phyloP scores from a whole-genome alignment of 2,329 filamentous ascomycete species.

The Cytospora leucostoma region DNA sequence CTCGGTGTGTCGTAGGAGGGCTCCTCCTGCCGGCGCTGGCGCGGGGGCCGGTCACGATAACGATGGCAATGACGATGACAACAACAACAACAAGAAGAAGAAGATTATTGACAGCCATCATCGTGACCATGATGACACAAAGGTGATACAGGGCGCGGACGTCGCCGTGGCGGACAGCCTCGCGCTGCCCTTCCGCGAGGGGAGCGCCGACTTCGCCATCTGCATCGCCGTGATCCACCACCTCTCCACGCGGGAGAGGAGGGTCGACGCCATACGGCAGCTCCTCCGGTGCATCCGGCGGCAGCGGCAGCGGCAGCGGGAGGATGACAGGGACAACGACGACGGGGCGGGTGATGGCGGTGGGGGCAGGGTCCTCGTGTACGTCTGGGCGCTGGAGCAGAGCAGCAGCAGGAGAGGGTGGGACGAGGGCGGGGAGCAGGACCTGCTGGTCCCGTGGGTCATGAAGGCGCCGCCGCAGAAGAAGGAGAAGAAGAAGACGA shows the following conservation, averaged over 20 bases:
- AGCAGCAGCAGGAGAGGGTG: slow-evolving; percentile 82
- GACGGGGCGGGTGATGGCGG: neutral
- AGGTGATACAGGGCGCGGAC: slow-evolving; percentile 50
- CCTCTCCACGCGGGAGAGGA: slow-evolving; percentile 73
- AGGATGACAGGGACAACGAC: slow-evolving; percentile 44
- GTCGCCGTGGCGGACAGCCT: slow-evolving; percentile 81
- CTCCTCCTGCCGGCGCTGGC: neutral
- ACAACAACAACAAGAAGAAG: slow-evolving; percentile 13
- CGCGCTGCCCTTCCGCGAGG: slow-evolving; percentile 71
- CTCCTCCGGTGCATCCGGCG: slow-evolving; percentile 67
- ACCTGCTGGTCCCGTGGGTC: slow-evolving; percentile 96
- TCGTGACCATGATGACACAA: neutral
- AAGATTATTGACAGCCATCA: neutral
- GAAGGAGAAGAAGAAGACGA: slow-evolving; percentile 29
- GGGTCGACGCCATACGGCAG: slow-evolving; percentile 69
- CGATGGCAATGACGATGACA: slow-evolving; percentile 18
- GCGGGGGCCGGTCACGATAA: neutral
- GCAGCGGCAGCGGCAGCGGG: slow-evolving; percentile 24
- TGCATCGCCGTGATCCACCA: slow-evolving; percentile 95
- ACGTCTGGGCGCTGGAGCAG: slow-evolving; percentile 96
- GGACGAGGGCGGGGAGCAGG: slow-evolving; percentile 81
- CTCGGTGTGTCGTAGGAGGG: slow-evolving; percentile 10
- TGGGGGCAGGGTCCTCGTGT: slow-evolving; percentile 57
- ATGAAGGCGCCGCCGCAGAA: slow-evolving; percentile 49
- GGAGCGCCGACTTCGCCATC: slow-evolving; percentile 76